phyloP scores from a whole-genome alignment of 2,329 filamentous ascomycete genomes.

The Corniculantispora saksenae region DNA sequence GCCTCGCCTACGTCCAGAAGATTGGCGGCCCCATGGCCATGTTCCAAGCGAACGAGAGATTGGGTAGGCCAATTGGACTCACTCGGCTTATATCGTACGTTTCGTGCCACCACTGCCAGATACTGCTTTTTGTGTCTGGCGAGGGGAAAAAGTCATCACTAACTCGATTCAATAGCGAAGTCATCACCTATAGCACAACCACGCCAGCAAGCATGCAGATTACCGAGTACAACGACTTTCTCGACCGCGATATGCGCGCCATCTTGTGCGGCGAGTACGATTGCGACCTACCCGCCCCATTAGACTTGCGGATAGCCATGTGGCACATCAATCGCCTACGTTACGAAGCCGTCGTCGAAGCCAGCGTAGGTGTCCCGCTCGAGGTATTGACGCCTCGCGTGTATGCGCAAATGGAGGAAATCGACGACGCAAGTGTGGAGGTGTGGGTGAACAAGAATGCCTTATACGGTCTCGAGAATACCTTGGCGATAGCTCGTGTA shows the following conservation, averaged over 20 bases:
- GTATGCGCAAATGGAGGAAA: neutral
- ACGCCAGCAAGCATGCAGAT: neutral
- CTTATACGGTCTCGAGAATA: neutral
- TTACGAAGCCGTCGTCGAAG: neutral
- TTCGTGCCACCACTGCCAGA: too few relatives aligned
- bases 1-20: neutral
- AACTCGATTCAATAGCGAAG: neutral
- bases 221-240: neutral
- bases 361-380: too few relatives aligned
- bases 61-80: neutral
- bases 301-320: neutral
- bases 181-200: slow-evolving; percentile 1
- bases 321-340: neutral
- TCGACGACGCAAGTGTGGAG: neutral
- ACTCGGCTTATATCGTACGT: neutral
- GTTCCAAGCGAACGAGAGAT: neutral
- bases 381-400: neutral
- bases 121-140: neutral
- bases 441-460: neutral
- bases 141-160: neutral
- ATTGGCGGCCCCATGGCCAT: neutral
- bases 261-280: neutral
- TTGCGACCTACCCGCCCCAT: neutral
- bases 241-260: neutral
- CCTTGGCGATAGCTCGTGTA: neutral